Percentiles rank a stretch among this genome's conserved stretches.
phyloP scores from a whole-genome alignment of 2,329 filamentous ascomycete species.

The Sporothrix protearum region DNA sequence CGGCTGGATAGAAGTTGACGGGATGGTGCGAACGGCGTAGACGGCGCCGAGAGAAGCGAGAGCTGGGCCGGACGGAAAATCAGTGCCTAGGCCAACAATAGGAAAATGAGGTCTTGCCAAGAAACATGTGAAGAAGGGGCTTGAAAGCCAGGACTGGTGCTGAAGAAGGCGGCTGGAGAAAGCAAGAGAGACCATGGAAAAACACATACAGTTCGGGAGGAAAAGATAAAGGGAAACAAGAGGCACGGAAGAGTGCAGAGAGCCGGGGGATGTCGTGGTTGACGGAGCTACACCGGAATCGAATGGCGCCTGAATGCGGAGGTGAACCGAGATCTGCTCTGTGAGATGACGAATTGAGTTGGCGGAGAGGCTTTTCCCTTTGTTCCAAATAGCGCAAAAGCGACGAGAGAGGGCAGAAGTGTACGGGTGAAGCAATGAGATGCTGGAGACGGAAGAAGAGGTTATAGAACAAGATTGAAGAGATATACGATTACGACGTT shows the following conservation, averaged over 20 bases:
- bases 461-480: neutral
- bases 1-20: neutral
- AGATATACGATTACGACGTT: slow-evolving; percentile 6
- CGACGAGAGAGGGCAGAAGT: neutral
- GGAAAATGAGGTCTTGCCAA: neutral
- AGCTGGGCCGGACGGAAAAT: neutral
- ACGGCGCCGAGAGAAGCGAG: neutral
- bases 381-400: neutral
- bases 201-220: neutral
- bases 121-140: neutral
- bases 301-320: slow-evolving; percentile 6
- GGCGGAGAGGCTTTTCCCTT: neutral
- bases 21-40: neutral
- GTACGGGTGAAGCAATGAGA: neutral
- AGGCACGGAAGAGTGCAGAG: neutral
- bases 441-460: neutral
- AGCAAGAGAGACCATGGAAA: neutral
- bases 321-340: slow-evolving; percentile 3
- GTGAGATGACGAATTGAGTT: neutral
- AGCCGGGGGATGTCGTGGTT: neutral
- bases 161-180: neutral
- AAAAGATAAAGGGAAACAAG: neutral
- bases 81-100: neutral
- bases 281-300: neutral
- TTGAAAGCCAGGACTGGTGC: neutral